Conservation (phyloP, 2,329 filamentous ascomycete genomes). For the Ustilaginoidea virens region DNA sequence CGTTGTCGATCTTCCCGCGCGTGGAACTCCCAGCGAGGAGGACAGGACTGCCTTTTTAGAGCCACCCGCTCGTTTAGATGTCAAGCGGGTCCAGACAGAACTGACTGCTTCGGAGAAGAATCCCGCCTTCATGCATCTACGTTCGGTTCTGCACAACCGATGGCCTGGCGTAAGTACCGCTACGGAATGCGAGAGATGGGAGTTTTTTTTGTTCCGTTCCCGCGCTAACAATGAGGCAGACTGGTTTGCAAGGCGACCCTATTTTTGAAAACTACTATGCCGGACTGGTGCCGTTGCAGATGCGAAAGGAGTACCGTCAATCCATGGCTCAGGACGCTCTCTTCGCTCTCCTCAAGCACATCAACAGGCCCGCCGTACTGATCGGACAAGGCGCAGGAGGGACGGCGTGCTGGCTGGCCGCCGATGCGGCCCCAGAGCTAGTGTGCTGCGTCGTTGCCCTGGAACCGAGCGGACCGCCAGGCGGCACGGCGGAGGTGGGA, state of each 20-base stretch:
- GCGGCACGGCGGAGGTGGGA: conserved; percentile 11
- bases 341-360: conserved; percentile 24
- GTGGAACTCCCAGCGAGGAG: no score
- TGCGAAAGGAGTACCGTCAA: conserved; percentile 17
- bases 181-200: no score
- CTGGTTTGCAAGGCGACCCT: conserved; percentile 29
- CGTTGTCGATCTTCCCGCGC: conserved; percentile 27
- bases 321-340: conserved; percentile 19
- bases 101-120: conserved; percentile 11
- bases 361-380: conserved; percentile 23
- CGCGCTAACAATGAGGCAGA: no score
- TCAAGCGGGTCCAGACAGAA: conserved; percentile 20
- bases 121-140: no score
- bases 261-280: conserved; percentile 32
- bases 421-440: conserved; percentile 29
- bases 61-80: no score
- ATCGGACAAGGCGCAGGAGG: conserved; percentile 35
- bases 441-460: conserved; percentile 33
- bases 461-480: conserved; percentile 39
- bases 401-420: conserved; percentile 28
- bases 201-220: no score
- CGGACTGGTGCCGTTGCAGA: conserved; percentile 22
- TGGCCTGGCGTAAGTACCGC: conserved; percentile 26
- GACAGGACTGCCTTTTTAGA: conserved; percentile 10
- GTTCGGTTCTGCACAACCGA: conserved; percentile 19